Evolutionary conservation across 2,329 filamentous ascomycete species (phyloP).

Genomic region (Aureobasidium sp.): DNA sequence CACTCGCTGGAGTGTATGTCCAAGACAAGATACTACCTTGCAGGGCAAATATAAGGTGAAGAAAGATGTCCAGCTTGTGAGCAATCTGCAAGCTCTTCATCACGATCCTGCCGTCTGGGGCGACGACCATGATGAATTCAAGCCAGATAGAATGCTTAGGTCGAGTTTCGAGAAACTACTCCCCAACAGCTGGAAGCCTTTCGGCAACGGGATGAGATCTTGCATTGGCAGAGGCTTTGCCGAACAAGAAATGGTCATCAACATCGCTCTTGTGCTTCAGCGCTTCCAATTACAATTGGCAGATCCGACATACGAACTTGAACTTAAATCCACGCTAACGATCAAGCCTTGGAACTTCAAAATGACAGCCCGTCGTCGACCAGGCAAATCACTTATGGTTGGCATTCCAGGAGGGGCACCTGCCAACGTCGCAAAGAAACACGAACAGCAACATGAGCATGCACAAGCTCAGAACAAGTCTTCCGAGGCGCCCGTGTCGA

Average conservation of each 20-base stretch:
- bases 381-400: constrained; percentile 19
- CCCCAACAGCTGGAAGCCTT: constrained; percentile 45
- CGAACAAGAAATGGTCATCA: constrained; percentile 47
- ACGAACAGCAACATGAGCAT: neutral
- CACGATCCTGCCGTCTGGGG: constrained; percentile 38
- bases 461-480: constrained; percentile 1
- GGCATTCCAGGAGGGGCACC: neutral
- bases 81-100: constrained; percentile 32
- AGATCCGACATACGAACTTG: constrained; percentile 35
- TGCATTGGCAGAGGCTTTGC: constrained; percentile 51
- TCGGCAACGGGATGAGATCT: constrained; percentile 46
- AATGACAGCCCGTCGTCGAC: constrained; percentile 31
- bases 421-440: neutral
- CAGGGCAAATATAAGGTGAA: constrained; percentile 35
- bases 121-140: constrained; percentile 39
- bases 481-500: constrained; percentile 25
- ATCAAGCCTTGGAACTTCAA: constrained; percentile 39
- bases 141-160: constrained; percentile 43
- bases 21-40: constrained; percentile 27
- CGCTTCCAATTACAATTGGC: constrained; percentile 39
- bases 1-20: constrained; percentile 40
- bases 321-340: constrained; percentile 37
- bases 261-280: constrained; percentile 38
- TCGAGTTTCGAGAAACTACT: constrained; percentile 36
- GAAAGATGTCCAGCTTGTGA: constrained; percentile 27